Evolutionary conservation across 2,329 filamentous ascomycete genomes (phyloP), one percentile per base, ranked within the genome.

Genomic region (Fusarium oligoseptatum): DNA sequence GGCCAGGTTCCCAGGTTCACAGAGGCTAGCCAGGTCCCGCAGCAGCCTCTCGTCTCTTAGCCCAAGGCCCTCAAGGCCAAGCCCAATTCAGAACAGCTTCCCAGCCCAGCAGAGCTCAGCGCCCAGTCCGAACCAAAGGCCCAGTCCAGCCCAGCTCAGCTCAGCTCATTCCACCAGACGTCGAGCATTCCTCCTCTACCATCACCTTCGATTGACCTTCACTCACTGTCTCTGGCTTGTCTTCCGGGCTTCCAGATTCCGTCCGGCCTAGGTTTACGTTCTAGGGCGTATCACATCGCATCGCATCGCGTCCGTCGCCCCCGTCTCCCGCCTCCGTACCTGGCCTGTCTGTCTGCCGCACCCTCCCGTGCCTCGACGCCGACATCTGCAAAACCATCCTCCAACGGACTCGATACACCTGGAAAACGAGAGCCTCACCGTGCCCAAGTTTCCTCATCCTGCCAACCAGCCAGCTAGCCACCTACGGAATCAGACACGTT

Each of bases 181-280:
- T 77, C 71, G 68, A 76, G 67, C 77, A 78, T 78, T 78, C 77
- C 74, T 78, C 76, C 68, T 74, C 76, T 74, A 29, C 66, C 76
- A 78, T 78, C 76, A 78, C 71, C 74, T 81, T 77, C 66, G 56
- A 48, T 75, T 63, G 70, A 72, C 71, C 67, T 61, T 67, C 67
- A 67, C 50, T 64, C 58, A 55, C 48, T 73, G 72, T 71, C 63
- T 72, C 67, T 74, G 71, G 72, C 63, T 74, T 74, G 71, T 67
- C 66, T 74, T 32, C 52, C 56, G 37, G 64, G 34, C 73, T 64
- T 64, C 75, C 65, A 69, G 55, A 75, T 62, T 68, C 60, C 48
- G 57, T 56, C 57, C 55, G 64, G 72, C 61, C 57, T 77, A 71
- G 76, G 64, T 75, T 68, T 71, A 66, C 68, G 67, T 71, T 66